Conservation (phyloP, 2,329 filamentous ascomycete genomes). For the Polytolypa hystricis region DNA sequence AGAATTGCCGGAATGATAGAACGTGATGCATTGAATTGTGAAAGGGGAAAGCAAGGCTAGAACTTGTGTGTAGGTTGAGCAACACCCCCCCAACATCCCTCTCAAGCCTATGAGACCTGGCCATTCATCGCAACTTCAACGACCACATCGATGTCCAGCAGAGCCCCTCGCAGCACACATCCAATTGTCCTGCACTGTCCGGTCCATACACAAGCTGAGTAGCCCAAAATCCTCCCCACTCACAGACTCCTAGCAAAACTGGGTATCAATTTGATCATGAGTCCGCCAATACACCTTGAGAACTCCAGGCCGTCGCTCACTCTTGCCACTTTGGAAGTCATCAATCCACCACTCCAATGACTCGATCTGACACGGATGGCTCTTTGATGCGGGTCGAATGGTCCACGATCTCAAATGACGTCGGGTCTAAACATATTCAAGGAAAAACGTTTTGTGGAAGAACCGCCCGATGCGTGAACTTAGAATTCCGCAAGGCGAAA, state of each 20-base stretch:
- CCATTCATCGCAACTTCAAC: too few relatives aligned
- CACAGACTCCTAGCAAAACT: conserved; percentile 28
- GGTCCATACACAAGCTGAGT: too few relatives aligned
- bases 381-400: conserved; percentile 17
- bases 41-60: too few relatives aligned
- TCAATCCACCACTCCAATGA: conserved; percentile 19
- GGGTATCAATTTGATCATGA: conserved; percentile 34
- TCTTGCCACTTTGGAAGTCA: conserved; percentile 20
- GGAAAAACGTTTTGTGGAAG: conserved; percentile 16
- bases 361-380: conserved; percentile 17
- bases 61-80: too few relatives aligned
- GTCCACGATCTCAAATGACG: conserved; percentile 16
- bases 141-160: too few relatives aligned
- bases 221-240: conserved; percentile 15
- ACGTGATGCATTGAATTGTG: too few relatives aligned
- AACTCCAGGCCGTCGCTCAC: conserved; percentile 27
- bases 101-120: too few relatives aligned
- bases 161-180: too few relatives aligned
- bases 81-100: too few relatives aligned
- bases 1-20: too few relatives aligned
- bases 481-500: conserved; percentile 18
- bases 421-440: conserved; percentile 20
- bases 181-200: too few relatives aligned
- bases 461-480: conserved; percentile 23
- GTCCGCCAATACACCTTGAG: conserved; percentile 29